Evolutionary conservation across 225 moss, liverwort and hornwort genomes (phyloP).

Genomic region (Lunularia cruciata): DNA sequence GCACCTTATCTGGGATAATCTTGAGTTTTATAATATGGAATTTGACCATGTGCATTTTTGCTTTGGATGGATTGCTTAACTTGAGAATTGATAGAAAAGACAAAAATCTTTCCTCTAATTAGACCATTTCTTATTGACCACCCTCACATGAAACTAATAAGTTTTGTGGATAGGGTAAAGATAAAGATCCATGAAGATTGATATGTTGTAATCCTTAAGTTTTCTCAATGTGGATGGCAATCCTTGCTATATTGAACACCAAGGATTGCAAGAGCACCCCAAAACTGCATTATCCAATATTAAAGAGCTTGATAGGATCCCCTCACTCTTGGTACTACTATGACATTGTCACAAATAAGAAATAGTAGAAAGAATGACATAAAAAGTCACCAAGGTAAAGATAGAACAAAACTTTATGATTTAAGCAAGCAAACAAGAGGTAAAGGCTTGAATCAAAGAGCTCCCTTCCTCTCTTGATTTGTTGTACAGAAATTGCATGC

Average conservation of each 20-base stretch:
- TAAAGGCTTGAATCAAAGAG: too few species aligned
- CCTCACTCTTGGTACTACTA: slow-evolving; percentile 25
- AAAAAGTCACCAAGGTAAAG: too few species aligned
- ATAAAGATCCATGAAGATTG: slow-evolving; percentile 24
- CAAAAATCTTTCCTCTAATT: background rate
- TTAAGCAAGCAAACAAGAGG: too few species aligned
- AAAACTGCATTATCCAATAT: slow-evolving; percentile 32
- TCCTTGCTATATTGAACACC: slow-evolving; percentile 48
- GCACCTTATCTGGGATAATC: too few species aligned
- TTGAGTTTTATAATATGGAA: background rate
- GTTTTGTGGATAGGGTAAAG: background rate
- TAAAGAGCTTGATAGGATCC: slow-evolving; percentile 45
- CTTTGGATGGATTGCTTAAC: too few species aligned
- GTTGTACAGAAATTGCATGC: too few species aligned
- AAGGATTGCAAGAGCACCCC: slow-evolving; percentile 27
- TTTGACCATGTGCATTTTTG: too few species aligned
- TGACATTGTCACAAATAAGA: background rate
- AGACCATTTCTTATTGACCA: background rate
- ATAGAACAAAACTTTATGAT: too few species aligned
- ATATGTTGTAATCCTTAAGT: slow-evolving; percentile 49
- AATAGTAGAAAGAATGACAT: too few species aligned
- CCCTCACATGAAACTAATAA: background rate
- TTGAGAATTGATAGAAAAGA: too few species aligned
- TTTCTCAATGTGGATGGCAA: slow-evolving; percentile 51
- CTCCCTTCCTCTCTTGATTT: too few species aligned